A percentile compares a stretch with the other conserved stretches of the same genome.
These are phyloP conservation scores for Eutrema japonicum DNA, from an alignment of 345 rosid genomes.

Conservation along the genomic window DNA sequence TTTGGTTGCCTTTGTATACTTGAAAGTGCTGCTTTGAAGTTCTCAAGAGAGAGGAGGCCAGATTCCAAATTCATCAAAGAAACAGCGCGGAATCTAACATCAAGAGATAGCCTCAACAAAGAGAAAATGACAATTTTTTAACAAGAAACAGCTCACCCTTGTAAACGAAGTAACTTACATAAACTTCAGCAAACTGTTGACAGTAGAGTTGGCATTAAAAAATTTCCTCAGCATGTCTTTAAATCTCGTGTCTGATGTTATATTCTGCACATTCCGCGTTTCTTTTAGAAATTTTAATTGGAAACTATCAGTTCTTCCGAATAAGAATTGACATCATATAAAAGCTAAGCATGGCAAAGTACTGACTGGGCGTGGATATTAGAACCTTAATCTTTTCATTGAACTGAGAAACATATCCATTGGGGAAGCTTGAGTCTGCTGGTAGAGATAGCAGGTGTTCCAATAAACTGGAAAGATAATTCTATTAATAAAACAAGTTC, in stretches of 20 bases:
- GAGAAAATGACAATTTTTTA: constrained; percentile 17
- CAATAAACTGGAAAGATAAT: constrained; percentile 63
- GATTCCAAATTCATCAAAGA: constrained; percentile 65
- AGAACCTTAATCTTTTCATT: constrained; percentile 75
- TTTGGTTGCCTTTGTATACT: constrained; percentile 75
- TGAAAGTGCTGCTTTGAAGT: constrained; percentile 73
- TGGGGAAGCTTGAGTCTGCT: constrained; percentile 63
- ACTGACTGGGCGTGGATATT: constrained; percentile 40
- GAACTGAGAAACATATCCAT: constrained; percentile 64
- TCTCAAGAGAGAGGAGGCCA: constrained; percentile 75
- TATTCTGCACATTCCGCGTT: constrained; percentile 48
- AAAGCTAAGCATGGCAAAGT: constrained; percentile 12
- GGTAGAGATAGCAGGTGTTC: constrained; percentile 79
- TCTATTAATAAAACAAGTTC: constrained; percentile 18
- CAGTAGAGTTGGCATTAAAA: constrained; percentile 55
- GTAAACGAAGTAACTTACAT: constrained; percentile 58
- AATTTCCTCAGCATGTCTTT: constrained; percentile 57
- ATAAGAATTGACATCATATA: constrained; percentile 12
- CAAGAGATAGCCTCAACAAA: constrained; percentile 32
- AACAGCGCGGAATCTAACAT: constrained; percentile 71
- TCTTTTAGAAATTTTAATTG: neutral
- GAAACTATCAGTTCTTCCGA: constrained; percentile 20
- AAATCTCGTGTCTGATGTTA: constrained; percentile 69
- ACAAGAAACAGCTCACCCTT: constrained; percentile 30
- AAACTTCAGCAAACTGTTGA: constrained; percentile 66